Conservation (phyloP, 1,284 basidiomycete genomes). For the Cryptococcus hybrid region DNA sequence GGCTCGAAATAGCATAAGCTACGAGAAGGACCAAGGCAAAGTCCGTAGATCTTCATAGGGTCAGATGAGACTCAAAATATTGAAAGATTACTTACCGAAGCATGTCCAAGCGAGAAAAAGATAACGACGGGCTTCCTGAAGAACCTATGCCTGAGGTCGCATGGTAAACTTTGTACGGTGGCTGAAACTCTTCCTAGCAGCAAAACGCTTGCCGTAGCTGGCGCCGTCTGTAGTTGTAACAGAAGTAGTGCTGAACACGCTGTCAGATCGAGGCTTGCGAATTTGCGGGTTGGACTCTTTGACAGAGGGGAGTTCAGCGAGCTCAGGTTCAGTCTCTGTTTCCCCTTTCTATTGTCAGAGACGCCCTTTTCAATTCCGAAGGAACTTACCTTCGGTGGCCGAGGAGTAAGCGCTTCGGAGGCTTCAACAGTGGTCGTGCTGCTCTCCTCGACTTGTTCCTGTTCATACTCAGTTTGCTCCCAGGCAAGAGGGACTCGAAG, state of each 20-base stretch:
- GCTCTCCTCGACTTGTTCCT: conserved; percentile 4
- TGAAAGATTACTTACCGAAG: conserved; percentile 61
- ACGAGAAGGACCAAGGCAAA: conserved; percentile 63
- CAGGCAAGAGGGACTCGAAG: conserved; percentile 67
- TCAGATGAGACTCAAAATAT: neutral
- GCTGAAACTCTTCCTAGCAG: neutral
- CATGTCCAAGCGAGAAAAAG: conserved; percentile 76
- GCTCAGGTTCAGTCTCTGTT: conserved; percentile 62
- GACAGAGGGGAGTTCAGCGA: conserved; percentile 32
- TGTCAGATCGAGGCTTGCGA: conserved; percentile 30
- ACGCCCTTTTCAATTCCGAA: neutral
- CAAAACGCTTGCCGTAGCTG: conserved; percentile 3
- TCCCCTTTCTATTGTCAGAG: conserved; percentile 47
- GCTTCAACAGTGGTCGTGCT: conserved; percentile 9
- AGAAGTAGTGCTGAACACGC: conserved; percentile 18
- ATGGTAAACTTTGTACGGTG: conserved; percentile 58
- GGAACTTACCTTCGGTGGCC: conserved; percentile 60
- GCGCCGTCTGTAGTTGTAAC: conserved; percentile 9
- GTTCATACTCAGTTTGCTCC: conserved; percentile 4
- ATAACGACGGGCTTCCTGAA: conserved; percentile 86
- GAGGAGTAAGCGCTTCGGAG: conserved; percentile 53
- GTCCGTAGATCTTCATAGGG: conserved; percentile 54
- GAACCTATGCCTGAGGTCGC: conserved; percentile 81
- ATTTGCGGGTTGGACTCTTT: conserved; percentile 13
- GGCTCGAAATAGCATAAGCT: conserved; percentile 57